Base-by-base conservation (phyloP, 768 basidiomycete genomes). In the Mycena sanguinolenta region DNA sequence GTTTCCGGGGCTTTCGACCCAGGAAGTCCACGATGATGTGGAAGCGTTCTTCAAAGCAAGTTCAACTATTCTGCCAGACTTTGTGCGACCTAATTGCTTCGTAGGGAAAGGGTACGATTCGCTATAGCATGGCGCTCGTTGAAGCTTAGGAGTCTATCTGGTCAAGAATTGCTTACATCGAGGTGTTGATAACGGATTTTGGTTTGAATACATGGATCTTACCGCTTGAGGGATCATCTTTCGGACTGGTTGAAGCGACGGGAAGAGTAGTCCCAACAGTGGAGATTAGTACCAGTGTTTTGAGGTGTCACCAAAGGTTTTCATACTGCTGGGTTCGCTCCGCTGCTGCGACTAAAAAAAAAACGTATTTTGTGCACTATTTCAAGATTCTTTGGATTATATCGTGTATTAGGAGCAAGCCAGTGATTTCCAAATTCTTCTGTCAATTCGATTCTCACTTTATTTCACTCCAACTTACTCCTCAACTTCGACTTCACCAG, bases 81-180 rank as follows among this genome's bases (percentile, higher is more conserved):
- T 23, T 61, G 21, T 27, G 21, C 39, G 52, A 63, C 69, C 27
- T 16, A 19, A 52, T 27, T 36, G 21, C 16, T 49, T 25, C 53
- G 30, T 50, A 85, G 84, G 76, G 76, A 65, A 86, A 83, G 75
- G 83, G 87, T 75, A 83, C 81, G 0, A 84, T 82, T 55, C 84
- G 84, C 73, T 88, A 82, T 75, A 76, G 79, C 64, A 80, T 87
- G 74, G 77, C 78, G 2, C 80, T 90, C 23, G 76, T 82, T 9
- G 88, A 91, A 77, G 80, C 81, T 5, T 67, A 89, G 57, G 90
- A 91, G 64, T 78, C 79, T 0, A 83, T 91, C 58, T 75, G 78
- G 27, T 77, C 84, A 7, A 82, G 84, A 25, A 78, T 81, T 6
- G 80, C 80, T 19, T 88, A 85, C 85, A 80, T 89, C 52, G 76